Evolutionary conservation across 2,329 filamentous ascomycete genomes (phyloP).

Genomic region (Neofusicoccum cordaticola): DNA sequence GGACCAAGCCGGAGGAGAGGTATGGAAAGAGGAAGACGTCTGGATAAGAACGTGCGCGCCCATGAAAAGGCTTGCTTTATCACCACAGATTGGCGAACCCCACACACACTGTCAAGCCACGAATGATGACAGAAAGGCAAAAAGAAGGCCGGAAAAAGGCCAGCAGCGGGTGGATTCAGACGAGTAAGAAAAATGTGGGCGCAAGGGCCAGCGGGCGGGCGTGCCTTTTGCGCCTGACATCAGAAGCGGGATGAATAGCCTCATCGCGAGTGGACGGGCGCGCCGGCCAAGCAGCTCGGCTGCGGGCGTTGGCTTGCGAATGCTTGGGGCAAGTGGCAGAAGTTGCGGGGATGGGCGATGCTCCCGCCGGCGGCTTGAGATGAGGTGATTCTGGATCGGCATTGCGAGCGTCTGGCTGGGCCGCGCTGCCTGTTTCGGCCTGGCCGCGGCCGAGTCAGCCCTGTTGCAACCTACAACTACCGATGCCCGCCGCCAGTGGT

Average conservation of each 20-base stretch:
- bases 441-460: neutral
- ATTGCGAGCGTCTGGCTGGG: neutral
- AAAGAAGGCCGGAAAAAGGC: neutral
- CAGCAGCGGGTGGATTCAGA: neutral
- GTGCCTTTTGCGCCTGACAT: neutral
- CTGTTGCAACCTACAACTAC: neutral
- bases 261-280: neutral
- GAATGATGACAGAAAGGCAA: neutral
- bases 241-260: conserved; percentile 12
- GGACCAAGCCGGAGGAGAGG: neutral
- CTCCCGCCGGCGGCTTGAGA: neutral
- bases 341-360: neutral
- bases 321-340: neutral
- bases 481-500: neutral
- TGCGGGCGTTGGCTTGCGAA: neutral
- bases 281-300: neutral
- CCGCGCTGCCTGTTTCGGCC: neutral
- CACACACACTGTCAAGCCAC: neutral
- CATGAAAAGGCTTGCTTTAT: neutral
- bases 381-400: conserved; percentile 15
- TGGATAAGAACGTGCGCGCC: neutral
- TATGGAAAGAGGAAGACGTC: neutral
- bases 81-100: neutral
- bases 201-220: neutral
- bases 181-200: neutral